Evolutionary conservation across 805 yeast genomes (phyloP), one percentile per base, ranked within the genome.

Genomic region (Hanseniaspora mollemarum): DNA sequence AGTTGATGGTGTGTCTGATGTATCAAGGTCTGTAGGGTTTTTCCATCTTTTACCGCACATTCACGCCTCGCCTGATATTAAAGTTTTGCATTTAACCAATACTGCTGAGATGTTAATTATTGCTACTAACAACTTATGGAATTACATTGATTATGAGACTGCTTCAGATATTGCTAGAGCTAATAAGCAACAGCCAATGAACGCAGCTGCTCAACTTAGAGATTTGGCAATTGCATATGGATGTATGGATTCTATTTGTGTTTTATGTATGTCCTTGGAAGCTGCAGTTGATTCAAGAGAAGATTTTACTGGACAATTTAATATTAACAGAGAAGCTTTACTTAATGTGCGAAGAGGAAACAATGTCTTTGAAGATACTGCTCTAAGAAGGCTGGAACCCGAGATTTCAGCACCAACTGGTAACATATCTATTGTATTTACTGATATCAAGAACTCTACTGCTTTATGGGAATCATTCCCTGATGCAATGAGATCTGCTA

Each of bases 391-490:
- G 60, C 70, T 87, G 50, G 94, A 86, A 54, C 84, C 82, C 37
- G 98, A 92, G 61, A 88, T 92, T 53, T 80, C 83, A 9, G 96
- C 98, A 2, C 99, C 99, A 1, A 80, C 81, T 5, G 97, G 97
- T 2, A 87, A 87, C 46, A 70, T 92, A 45, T 96, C 98, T 0
- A 81, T 92, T 77, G 96, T 90, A 1, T 92, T 92, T 67, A 92
- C 99, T 0, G 99, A 92, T 75, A 92, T 92, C 58, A 87, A 90
- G 60, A 88, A 84, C 62, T 88, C 97, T 1, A 92, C 99, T 0
- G 68, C 81, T 46, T 67, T 92, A 49, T 92, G 99, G 99, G 98
- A 92, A 60, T 71, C 85, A 7, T 82, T 79, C 60, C 95, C 96
- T 1, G 77, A 78, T 46, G 94, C 96, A 0, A 92, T 92, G 99